Base-by-base conservation (phyloP, 176 grass and related monocot genomes). In the Olyra latifolia region DNA sequence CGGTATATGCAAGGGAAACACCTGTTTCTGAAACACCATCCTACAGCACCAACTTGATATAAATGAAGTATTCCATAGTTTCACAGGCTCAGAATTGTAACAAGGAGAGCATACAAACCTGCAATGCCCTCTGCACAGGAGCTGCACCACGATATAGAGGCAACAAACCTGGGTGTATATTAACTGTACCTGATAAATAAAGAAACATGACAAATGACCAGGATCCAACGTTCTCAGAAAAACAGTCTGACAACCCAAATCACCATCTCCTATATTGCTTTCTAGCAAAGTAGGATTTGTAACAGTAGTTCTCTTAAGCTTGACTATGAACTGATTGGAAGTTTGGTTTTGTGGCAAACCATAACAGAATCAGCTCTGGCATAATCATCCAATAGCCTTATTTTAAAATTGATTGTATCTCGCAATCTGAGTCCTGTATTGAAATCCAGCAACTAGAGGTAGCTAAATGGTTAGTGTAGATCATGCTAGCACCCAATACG, bases 91-190 rank as follows among this genome's bases (percentile, higher is more conserved):
- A 75, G 27, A 83, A 69, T 56, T 57, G 24, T 77, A 71, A 55
- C 19, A 56, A 35, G 45, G 16, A 69, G 19, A 84, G 12, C 35
- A 80, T 35, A 72, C 64, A 77, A 71, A 98, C 95, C 90, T 98
- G 92, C 87, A 98, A 80, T 68, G 95, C 92, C 78, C 95, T 98
- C 77, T 98, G 95, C 77, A 94, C 95, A 83, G 95, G 95, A 91
- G 95, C 95, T 83, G 95, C 92, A 80, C 95, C 95, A 16, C 95
- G 89, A 80, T 98, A 98, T 54, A 92, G 74, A 79, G 95, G 92
- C 73, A 98, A 80, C 62, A 98, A 90, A 88, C 95, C 94, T 77
- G 95, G 95, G 61, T 98, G 95, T 60, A 94, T 89, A 85, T 98
- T 98, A 85, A 98, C 90, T 57, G 95, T 98, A 28, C 95, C 95